These are phyloP conservation scores for Metarhizium album DNA, from an alignment of 2,329 filamentous ascomycete species.

Conservation along the genomic window DNA sequence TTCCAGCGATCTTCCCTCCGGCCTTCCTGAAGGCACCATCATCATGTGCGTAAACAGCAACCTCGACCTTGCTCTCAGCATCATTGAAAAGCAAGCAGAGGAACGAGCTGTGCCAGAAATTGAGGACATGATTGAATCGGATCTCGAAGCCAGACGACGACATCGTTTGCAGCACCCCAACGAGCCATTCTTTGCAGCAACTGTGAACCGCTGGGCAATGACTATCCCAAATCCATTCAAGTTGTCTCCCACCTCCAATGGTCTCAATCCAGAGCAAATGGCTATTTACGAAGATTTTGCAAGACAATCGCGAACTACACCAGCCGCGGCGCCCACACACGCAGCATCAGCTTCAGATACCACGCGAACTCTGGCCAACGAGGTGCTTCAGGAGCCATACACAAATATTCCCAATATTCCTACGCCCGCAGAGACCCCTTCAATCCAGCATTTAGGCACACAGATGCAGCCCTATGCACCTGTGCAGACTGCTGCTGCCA, in stretches of 20 bases:
- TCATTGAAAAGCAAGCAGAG: slow-evolving; percentile 93
- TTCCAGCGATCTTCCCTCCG: slow-evolving; percentile 60
- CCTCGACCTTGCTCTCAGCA: slow-evolving; percentile 80
- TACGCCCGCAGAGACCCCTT: slow-evolving; percentile 49
- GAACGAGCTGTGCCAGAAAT: slow-evolving; percentile 90
- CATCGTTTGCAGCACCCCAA: slow-evolving; percentile 67
- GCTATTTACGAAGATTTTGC: slow-evolving; percentile 96
- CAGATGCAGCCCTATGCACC: slow-evolving; percentile 48
- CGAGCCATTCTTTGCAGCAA: slow-evolving; percentile 73
- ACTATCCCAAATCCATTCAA: slow-evolving; percentile 92
- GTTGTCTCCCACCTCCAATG: slow-evolving; percentile 55
- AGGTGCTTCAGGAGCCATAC: slow-evolving; percentile 53
- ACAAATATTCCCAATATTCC: slow-evolving; percentile 44
- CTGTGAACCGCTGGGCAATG: slow-evolving; percentile 81
- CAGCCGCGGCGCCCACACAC: slow-evolving; percentile 44
- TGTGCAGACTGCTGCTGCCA: slow-evolving; percentile 29
- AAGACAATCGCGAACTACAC: slow-evolving; percentile 60
- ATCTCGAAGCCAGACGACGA: slow-evolving; percentile 65
- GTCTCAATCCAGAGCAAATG: slow-evolving; percentile 84
- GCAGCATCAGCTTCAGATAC: slow-evolving; percentile 48
- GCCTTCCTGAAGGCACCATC: slow-evolving; percentile 86
- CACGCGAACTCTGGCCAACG: slow-evolving; percentile 50
- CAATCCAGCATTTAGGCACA: slow-evolving; percentile 39
- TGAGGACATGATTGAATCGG: slow-evolving; percentile 78
- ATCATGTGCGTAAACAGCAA: slow-evolving; percentile 99